Percentiles rank a stretch among this genome's conserved stretches.
These are phyloP conservation scores for Penicillium bialowiezense DNA, from an alignment of 495 filamentous ascomycete genomes.

Conservation along the genomic window DNA sequence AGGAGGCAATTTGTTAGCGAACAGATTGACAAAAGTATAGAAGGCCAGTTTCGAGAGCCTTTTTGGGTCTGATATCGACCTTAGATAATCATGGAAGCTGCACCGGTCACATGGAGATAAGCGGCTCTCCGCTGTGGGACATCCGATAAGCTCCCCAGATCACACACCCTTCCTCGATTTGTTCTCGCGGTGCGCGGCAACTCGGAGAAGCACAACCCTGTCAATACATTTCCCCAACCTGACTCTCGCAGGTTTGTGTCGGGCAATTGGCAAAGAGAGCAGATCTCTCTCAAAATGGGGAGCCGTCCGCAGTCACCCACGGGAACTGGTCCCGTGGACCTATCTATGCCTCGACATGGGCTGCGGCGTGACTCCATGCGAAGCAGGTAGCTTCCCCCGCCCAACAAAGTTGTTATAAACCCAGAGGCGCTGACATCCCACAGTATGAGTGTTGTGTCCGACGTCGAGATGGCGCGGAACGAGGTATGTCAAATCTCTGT, in stretches of 20 bases:
- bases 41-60: too few relatives aligned
- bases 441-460: constrained; percentile 76
- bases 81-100: background rate
- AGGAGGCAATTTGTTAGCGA: too few relatives aligned
- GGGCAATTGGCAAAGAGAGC: background rate
- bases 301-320: constrained; percentile 21
- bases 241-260: background rate
- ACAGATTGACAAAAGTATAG: background rate
- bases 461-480: constrained; percentile 99
- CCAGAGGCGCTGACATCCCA: constrained; percentile 15
- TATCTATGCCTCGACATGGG: constrained; percentile 25
- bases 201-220: background rate
- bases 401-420: background rate
- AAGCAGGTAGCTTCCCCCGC: constrained; percentile 56
- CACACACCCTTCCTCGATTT: background rate
- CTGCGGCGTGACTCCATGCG: constrained; percentile 65
- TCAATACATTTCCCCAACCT: background rate
- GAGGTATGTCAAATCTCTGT: constrained; percentile 57
- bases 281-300: constrained; percentile 20
- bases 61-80: too few relatives aligned
- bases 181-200: background rate
- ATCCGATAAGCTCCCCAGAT: constrained; percentile 6
- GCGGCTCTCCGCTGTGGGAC: constrained; percentile 6
- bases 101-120: constrained; percentile 4
- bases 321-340: constrained; percentile 20